These are phyloP conservation scores for Cicer arietinum DNA, from an alignment of 306 rosid species.

Conservation along the genomic window DNA sequence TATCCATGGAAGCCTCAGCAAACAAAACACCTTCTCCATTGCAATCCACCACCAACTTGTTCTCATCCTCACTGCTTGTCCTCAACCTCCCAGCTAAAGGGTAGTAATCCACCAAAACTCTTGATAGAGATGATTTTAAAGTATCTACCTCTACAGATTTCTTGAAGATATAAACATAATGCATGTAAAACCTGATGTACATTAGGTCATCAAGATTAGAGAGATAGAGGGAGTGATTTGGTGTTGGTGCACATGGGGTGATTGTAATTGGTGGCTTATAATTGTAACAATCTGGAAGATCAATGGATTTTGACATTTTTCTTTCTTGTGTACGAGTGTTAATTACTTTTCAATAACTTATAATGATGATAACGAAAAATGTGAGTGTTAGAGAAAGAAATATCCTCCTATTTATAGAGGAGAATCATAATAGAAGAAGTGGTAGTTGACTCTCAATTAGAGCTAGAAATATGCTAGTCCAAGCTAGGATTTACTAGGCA, in stretches of 20 bases:
- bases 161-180: conserved; percentile 66
- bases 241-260: too few species aligned
- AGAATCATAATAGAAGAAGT: too few species aligned
- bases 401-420: too few species aligned
- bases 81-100: conserved; percentile 81
- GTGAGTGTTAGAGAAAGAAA: too few species aligned
- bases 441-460: too few species aligned
- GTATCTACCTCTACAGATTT: conserved; percentile 51
- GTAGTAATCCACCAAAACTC: conserved; percentile 72
- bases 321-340: too few species aligned
- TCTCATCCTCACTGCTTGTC: conserved; percentile 45
- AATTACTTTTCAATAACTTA: too few species aligned
- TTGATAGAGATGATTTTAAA: conserved; percentile 63
- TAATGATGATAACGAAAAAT: too few species aligned
- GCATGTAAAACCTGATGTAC: conserved; percentile 57
- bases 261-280: conserved; percentile 51
- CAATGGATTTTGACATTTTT: conserved; percentile 52
- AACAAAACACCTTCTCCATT: too few species aligned
- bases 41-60: conserved; percentile 75
- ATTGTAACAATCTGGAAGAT: conserved; percentile 74
- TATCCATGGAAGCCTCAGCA: too few species aligned
- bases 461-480: too few species aligned
- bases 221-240: conserved; percentile 71
- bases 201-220: conserved; percentile 81
- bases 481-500: too few species aligned